These are phyloP conservation scores for Pseudogymnoascus sp. DNA, from an alignment of 2,329 filamentous ascomycete species.

Conservation along the genomic window DNA sequence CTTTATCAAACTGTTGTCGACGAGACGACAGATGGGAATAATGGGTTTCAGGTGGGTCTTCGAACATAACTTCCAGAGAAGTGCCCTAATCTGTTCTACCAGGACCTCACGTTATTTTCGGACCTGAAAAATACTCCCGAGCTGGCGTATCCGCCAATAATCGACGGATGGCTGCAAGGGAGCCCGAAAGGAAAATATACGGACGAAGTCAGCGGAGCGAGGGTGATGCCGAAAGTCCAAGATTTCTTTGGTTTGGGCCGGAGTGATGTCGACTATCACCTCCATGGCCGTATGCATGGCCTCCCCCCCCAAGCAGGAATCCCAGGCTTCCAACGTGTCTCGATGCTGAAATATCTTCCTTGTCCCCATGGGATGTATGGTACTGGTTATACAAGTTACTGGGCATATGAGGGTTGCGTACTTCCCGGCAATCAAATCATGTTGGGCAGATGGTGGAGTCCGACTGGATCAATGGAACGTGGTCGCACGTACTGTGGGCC, in stretches of 20 bases:
- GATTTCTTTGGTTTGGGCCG: conserved; percentile 31
- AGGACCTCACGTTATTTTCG: conserved; percentile 8
- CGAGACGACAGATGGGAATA: conserved; percentile 14
- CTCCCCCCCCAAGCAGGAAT: conserved; percentile 40
- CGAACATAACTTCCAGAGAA: not conserved
- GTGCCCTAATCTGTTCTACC: not conserved
- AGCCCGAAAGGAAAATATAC: conserved; percentile 3
- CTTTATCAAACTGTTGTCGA: not conserved
- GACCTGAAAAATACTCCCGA: not conserved
- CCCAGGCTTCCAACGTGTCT: conserved; percentile 45
- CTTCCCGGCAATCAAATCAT: conserved; percentile 39
- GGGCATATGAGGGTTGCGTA: conserved; percentile 39
- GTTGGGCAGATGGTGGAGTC: conserved; percentile 41
- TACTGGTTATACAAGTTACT: conserved; percentile 26
- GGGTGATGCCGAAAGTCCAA: conserved; percentile 13
- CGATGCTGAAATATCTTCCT: conserved; percentile 42
- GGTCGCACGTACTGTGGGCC: conserved; percentile 22
- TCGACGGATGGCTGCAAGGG: conserved; percentile 5
- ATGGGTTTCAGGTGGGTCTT: conserved; percentile 19
- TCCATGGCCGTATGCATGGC: conserved; percentile 40
- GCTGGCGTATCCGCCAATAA: not conserved
- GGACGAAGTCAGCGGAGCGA: not conserved
- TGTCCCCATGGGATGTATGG: conserved; percentile 13
- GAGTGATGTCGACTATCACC: conserved; percentile 25
- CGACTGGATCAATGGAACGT: conserved; percentile 11